Percentiles rank a stretch among this genome's conserved stretches.
Conservation (phyloP, 2,329 filamentous ascomycete species). For the Curvularia spicifera region DNA sequence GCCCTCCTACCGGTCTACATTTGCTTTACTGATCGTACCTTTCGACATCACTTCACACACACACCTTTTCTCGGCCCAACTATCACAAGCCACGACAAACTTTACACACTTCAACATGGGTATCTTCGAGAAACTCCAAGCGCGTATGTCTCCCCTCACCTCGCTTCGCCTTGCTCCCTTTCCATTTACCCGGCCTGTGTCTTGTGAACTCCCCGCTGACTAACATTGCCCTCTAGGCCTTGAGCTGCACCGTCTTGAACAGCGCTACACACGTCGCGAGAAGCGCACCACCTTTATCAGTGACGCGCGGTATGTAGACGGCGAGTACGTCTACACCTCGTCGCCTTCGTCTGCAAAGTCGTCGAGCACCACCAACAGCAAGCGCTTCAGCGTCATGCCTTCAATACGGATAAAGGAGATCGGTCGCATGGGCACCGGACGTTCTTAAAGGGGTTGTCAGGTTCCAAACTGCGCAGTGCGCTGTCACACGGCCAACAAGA, state of each 20-base stretch:
- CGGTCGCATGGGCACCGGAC: conserved; percentile 35
- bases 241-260: conserved; percentile 92
- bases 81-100: conserved; percentile 6
- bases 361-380: conserved; percentile 32
- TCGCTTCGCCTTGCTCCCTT: conserved; percentile 4
- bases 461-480: not conserved
- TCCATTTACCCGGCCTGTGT: conserved; percentile 1
- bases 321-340: conserved; percentile 82
- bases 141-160: conserved; percentile 39
- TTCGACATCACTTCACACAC: conserved; percentile 5
- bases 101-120: conserved; percentile 42
- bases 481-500: not conserved
- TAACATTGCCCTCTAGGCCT: conserved; percentile 60
- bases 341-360: conserved; percentile 44
- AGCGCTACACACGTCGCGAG: conserved; percentile 90
- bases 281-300: conserved; percentile 89
- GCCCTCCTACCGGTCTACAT: conserved; percentile 25
- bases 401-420: conserved; percentile 44
- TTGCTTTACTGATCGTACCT: conserved; percentile 20
- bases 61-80: conserved; percentile 15
- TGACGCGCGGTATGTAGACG: conserved; percentile 90
- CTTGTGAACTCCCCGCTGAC: conserved; percentile 13
- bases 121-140: conserved; percentile 50
- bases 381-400: conserved; percentile 47
- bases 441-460: conserved; percentile 20